Evolutionary conservation across 2,329 filamentous ascomycete species (phyloP).

Genomic region (Hypoxylon sp.): DNA sequence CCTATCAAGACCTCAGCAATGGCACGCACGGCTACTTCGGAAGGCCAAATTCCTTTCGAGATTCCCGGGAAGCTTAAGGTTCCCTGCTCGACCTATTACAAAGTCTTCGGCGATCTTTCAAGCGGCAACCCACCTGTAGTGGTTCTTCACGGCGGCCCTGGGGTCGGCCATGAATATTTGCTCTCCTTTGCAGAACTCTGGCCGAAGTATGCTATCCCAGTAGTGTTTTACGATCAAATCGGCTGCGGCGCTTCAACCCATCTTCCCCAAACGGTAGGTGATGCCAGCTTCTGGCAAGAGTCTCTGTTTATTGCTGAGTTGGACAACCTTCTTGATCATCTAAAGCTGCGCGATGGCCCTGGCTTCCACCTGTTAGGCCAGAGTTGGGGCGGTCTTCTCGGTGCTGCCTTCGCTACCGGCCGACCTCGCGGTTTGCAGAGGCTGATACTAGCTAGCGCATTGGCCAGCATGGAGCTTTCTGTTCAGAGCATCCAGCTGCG

Average conservation of each 20-base stretch:
- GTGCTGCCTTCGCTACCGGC: constrained; percentile 37
- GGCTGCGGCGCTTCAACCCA: constrained; percentile 45
- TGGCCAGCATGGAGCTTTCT: constrained; percentile 34
- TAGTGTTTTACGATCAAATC: constrained; percentile 46
- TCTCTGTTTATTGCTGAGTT: constrained; percentile 43
- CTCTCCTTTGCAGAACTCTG: constrained; percentile 34
- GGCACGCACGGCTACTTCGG: no score
- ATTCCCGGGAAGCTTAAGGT: no score
- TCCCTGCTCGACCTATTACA: constrained; percentile 39
- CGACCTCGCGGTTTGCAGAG: constrained; percentile 34
- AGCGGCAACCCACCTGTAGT: constrained; percentile 29
- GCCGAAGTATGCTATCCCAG: constrained; percentile 30
- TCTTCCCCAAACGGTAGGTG: constrained; percentile 36
- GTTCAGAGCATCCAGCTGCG: constrained; percentile 12
- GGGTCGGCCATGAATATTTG: constrained; percentile 44
- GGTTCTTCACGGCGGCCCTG: constrained; percentile 39
- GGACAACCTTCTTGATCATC: constrained; percentile 41
- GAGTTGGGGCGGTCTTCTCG: constrained; percentile 45
- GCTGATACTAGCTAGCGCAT: constrained; percentile 37
- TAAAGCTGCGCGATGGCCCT: constrained; percentile 27
- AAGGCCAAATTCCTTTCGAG: no score
- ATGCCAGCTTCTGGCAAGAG: constrained; percentile 39
- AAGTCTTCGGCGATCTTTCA: constrained; percentile 41
- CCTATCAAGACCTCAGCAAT: no score
- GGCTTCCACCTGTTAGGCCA: constrained; percentile 45